Percentiles rank a stretch among this genome's conserved stretches.
Evolutionary conservation across 495 filamentous ascomycete genomes (phyloP).

Genomic region (Talaromyces nanjingensis): DNA sequence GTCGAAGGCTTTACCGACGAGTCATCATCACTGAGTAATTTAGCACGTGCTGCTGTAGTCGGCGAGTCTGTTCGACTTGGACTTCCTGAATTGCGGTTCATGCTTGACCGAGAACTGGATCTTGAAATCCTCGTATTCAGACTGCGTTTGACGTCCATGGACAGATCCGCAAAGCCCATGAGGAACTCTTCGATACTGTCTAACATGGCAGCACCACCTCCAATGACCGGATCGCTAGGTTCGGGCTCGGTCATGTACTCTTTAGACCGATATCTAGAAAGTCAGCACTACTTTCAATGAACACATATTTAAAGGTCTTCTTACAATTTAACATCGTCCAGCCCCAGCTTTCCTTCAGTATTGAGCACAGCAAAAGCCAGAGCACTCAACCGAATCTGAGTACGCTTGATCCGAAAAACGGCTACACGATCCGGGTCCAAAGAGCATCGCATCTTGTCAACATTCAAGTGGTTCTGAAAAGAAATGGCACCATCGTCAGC

Average conservation of each 20-base stretch:
- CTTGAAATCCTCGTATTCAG: not conserved
- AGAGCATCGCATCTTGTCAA: conserved; percentile 54
- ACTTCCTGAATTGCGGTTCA: not conserved
- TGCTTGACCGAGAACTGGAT: not conserved
- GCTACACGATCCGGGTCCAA: conserved; percentile 59
- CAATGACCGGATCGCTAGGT: conserved; percentile 65
- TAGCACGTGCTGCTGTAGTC: not conserved
- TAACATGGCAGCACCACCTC: conserved; percentile 63
- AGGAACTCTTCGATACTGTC: conserved; percentile 68
- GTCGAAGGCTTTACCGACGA: not conserved
- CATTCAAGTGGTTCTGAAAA: conserved; percentile 62
- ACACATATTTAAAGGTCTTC: too few species aligned
- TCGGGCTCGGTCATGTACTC: conserved; percentile 70
- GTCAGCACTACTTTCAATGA: not conserved
- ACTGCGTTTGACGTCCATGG: conserved; percentile 33
- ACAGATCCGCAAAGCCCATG: conserved; percentile 79
- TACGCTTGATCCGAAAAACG: conserved; percentile 62
- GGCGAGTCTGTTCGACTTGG: conserved; percentile 3
- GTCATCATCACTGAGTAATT: not conserved
- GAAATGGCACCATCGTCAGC: conserved; percentile 53
- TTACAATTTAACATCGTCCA: conserved; percentile 63
- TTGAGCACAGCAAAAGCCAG: conserved; percentile 62
- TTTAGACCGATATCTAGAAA: conserved; percentile 50
- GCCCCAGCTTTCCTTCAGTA: conserved; percentile 52
- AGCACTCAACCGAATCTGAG: conserved; percentile 55